Evolutionary conservation across 495 filamentous ascomycete species (phyloP), one percentile per base, ranked within the genome.

Genomic region (Annulohypoxylon stygium): DNA sequence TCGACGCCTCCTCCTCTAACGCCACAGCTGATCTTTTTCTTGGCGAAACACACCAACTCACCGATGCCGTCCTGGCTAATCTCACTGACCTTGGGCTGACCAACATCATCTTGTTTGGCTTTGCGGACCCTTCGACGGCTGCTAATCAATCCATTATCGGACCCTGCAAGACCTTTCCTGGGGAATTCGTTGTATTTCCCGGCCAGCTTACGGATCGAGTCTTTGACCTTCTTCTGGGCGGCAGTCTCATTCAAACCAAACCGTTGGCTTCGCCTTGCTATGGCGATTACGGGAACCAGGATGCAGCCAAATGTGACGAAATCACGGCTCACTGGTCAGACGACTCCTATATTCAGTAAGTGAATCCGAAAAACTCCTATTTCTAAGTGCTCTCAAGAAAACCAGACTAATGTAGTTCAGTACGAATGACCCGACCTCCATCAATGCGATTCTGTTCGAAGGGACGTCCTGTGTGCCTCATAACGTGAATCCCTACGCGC

Each of bases 191-290:
- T 9, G 66, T 79, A 34, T 83, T 86, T 61, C 88, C 88, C 1
- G 88, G 87, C 16, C 81, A 85, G 36, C 63, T 72, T 5, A 75
- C 77, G 12, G 87, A 85, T 83, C 70, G 76, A 4, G 67, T 82
- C 8, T 83, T 90, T 45, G 81, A 88, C 70, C 58, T 79, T 3
- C 73, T 85, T 4, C 75, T 85, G 9, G 86, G 82, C n/a, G 86
- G 84, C 39, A 81, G 83, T 1, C 79, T 90, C n/a, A 87, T 86
- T 63, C 82, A 87, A 66, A 87, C 85, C 1, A 84, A 86, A 16
- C 88, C 88, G 11, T 78, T 86, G 23, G 88, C 85, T 4, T 84
- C 87, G 6, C 78, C 86, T 4, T 90, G 88, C 78, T 89, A 87
- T 54, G 65, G 69, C n/a, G 80, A 81, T 47, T 86, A 81, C 77